Conservation (phyloP, 2,329 filamentous ascomycete species). For the Curvularia spicifera region DNA sequence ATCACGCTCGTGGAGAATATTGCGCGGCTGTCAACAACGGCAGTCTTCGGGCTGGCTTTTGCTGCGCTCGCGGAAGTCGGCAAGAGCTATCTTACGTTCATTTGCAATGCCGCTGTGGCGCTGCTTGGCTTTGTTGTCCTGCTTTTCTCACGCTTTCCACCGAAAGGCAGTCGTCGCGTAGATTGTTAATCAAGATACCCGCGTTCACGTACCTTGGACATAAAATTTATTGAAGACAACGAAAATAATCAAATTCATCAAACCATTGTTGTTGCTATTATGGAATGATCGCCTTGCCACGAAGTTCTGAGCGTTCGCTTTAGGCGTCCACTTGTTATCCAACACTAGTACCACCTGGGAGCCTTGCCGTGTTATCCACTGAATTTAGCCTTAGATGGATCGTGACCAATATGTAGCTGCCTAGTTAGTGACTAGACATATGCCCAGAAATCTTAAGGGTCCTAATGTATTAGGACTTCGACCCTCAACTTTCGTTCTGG, state of each 20-base stretch:
- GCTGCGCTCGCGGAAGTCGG: constrained; percentile 66
- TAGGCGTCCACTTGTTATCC: not conserved
- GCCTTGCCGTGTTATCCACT: not conserved
- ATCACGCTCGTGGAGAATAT: constrained; percentile 75
- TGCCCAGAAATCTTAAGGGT: not conserved
- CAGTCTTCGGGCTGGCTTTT: constrained; percentile 72
- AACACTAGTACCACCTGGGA: not conserved
- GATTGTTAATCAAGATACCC: not conserved
- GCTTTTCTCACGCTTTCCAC: constrained; percentile 55
- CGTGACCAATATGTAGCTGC: not conserved
- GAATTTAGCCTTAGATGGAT: not conserved
- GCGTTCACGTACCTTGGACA: not conserved
- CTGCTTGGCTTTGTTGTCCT: constrained; percentile 59
- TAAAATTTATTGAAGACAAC: not conserved
- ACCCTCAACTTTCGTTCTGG: not conserved
- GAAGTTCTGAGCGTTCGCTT: not conserved
- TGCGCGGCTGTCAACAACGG: constrained; percentile 66
- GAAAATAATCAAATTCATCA: too few species aligned
- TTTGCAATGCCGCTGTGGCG: constrained; percentile 67
- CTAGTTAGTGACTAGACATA: not conserved
- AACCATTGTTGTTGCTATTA: not conserved
- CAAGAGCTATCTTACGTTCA: constrained; percentile 68
- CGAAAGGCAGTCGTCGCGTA: constrained; percentile 44
- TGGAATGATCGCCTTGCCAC: not conserved
- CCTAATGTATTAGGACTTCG: not conserved